Base-by-base conservation (phyloP, 2,329 filamentous ascomycete genomes). In the Microcera coccophila region DNA sequence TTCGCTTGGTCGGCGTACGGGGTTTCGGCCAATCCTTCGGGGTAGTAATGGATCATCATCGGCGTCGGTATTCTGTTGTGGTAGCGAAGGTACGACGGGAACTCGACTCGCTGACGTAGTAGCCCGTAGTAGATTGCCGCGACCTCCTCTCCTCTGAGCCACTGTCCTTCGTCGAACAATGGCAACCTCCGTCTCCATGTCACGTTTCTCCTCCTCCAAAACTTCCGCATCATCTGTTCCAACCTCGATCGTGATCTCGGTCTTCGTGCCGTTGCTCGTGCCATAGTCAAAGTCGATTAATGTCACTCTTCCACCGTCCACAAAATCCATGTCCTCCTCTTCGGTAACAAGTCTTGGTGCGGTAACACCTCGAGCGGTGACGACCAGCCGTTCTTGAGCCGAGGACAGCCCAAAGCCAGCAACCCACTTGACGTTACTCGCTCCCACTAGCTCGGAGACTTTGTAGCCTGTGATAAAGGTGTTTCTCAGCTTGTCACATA, bases 151-250 rank as follows among this genome's bases (percentile, higher is more conserved):
- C 39, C 75, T 76, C 55, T 83, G 80, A 26, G 84, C 76, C 14
- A 86, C 82, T 3, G 87, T 90, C 50, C 87, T 75, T 49, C 85
- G 76, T 52, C 87, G 78, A 38, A 88, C 85, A 54, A 91, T 81
- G 49, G 87, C 87, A 16, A 93, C 86, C 61, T 90, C 87, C 1
- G 82, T 80, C 43, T 84, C 87, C 44, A 91, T 71, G 54, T 88
- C 86, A 17, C 84, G 79, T 49, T 78, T 76, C 55, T 87, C 84
- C 59, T 91, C 87, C 53, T 84, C 79, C 15, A 93, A 67, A 0
- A 81, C 68, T 59, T 89, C 85, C 1, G 86, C 80, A 36, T 82
- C 73, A 18, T 76, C 76, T 22, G 82, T 81, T 10, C 87, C 87
- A 19, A 91, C 80, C 58, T 91, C 87, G 39, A 93, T 84, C 2